Evolutionary conservation across 805 yeast genomes (phyloP), one percentile per base, ranked within the genome.

Genomic region (Debaryomyces tyrocola): DNA sequence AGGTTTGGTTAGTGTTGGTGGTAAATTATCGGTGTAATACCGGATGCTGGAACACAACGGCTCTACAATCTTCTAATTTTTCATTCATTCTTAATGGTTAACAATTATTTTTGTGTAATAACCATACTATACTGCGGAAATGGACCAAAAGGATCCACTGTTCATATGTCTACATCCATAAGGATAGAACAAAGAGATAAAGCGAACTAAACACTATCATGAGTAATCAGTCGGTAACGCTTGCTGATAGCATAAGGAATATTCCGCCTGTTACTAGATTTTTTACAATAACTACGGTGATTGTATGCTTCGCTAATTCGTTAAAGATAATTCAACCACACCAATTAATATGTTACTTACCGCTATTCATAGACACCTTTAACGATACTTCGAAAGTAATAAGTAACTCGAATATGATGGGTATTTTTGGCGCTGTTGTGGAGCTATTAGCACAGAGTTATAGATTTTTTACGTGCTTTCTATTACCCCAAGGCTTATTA

Each of bases 201-300:
- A n/a, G 12, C n/a, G 20, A 20, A 11, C 20, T 7, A 7, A 12
- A 21, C 12, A 18, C 12, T 27, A 33, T 10, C 15, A 33, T 38
- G 47, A 31, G 27, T 17, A 40, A 33, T 15, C 48, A 40, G 27
- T 36, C 51, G 9, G 47, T 51, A 6, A 35, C 45, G 7, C 46
- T 57, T 11, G 56, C 57, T 12, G 65, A 62, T 9, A 52, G 49
- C 24, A 59, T 65, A 31, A 50, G 53, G 40, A 49, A 57, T 31
- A 79, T 84, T 6, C 88, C 88, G 1, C 84, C 86, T 3, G 80
- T 83, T 20, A 83, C 88, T 3, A 67, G 87, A 49, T 73, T 77
- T 38, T 65, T 83, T 44, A 78, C 82, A 1, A 64, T 81, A 33
- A 57, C 77, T 3, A 66, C 84, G 1, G 66, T 79, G 20, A 63